Base-by-base conservation (phyloP, 257 asterid species). In the Hygrophila difformis region DNA sequence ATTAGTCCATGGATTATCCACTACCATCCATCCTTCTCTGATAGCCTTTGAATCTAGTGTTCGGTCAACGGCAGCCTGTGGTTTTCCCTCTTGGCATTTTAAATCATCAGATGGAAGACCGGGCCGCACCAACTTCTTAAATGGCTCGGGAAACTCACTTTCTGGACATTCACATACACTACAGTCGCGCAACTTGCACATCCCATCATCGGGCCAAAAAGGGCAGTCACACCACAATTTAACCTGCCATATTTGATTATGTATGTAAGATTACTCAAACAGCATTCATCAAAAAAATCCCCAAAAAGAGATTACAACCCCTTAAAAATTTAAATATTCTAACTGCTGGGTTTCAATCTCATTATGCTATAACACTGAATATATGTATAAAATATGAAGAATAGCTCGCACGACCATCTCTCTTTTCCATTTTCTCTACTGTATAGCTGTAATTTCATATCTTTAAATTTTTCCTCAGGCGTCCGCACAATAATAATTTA, bases 181-280 rank as follows among this genome's bases (percentile, higher is more conserved):
- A 55, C 97, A 87, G 63, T 87, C 97, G 38, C 97, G 88, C 56
- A 87, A 55, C 66, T 72, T 78, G 78, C 97, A 87, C 97, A 87
- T 87, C 39, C 95, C 97, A 68, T 87, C 97, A 60, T 87, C 95
- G 0, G 92, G 97, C 97, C 97, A 87, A 52, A 87, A 87, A 16
- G 93, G 97, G 79, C 97, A 87, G 66, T 87, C 97, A 63, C 97
- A 87, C 97, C 95, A 87, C 64, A 87, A 68, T 61, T 87, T 87
- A 39, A 76, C 95, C 97, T 87, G 85, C 49, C 59, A 65, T 47
- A 38, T 62, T 54, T n/a, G 12, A 44, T 23, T 5, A 57, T 40
- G 22, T 16, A 46, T 12, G 53, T 64, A 31, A 66, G 71, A 51
- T 23, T 51, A n/a, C n/a, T n/a, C n/a, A n/a, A n/a, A n/a, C n/a